Evolutionary conservation across 202 grass and related monocot species (phyloP), one percentile per base, ranked within the genome.

Genomic region (Dendrocalamus latiflorus): DNA sequence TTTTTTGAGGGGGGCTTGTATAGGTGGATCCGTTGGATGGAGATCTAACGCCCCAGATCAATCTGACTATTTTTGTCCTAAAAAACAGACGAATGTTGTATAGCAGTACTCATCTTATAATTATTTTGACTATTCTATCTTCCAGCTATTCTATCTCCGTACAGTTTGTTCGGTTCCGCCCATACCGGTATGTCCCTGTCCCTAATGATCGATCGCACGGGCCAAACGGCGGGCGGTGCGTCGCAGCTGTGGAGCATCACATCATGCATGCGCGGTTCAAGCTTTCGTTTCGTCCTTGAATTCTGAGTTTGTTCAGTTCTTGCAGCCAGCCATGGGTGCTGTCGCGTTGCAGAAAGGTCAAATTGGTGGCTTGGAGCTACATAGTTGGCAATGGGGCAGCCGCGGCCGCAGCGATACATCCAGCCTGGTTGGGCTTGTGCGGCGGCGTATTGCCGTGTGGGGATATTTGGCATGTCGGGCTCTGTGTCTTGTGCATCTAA

Each of bases 391-490:
- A 18, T 38, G 26, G 30, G 20, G 49, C 55, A 38, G n/a, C n/a
- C n/a, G n/a, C n/a, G n/a, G 4, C 24, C 51, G 18, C 5, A 24
- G 21, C 9, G 14, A 45, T 33, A 41, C 24, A 42, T 83, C 65
- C 80, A 72, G 80, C 22, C 80, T 72, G 80, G 73, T 47, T 37
- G 18, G 36, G 69, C 30, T 37, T 55, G 83, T 25, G 44, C 54
- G 25, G 48, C 18, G 54, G 22, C 0, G 65, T n/a, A 20, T 33
- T 3, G 60, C 3, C 25, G 18, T 8, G 21, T 48, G 70, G 70
- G 69, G 14, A 37, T 22, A 20, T 16, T 48, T 8, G 43, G 25
- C 55, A 76, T 70, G 69, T 89, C 71, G 76, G 20, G 37, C 38
- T 45, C 44, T 5, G 15, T 41, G 43, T 18, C 63, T 43, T 28